Percentiles rank a stretch among this genome's conserved stretches.
Evolutionary conservation across 352 stramenopile species (phyloP).

Genomic region (Saprolegnia parasitica): DNA sequence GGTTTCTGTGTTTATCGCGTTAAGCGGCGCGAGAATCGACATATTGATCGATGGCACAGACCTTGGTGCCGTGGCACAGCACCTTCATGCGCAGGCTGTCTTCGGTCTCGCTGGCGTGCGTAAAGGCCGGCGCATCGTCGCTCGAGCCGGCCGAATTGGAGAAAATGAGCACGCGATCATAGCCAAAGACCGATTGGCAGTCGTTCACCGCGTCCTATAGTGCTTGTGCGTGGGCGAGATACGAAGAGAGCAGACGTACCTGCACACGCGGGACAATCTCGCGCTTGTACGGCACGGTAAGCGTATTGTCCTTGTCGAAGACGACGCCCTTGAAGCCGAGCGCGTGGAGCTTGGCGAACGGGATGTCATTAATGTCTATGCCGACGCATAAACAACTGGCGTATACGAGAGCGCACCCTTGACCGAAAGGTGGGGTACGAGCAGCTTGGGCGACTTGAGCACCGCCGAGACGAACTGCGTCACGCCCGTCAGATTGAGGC

Average conservation of each 20-base stretch:
- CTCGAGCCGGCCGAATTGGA: constrained; percentile 94
- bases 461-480: constrained; percentile 75
- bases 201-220: constrained; percentile 51
- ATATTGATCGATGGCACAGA: constrained; percentile 21
- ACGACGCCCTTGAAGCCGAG: constrained; percentile 89
- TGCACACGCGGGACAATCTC: constrained; percentile 72
- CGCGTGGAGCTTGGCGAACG: constrained; percentile 67
- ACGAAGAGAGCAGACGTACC: constrained; percentile 29
- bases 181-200: constrained; percentile 87
- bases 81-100: constrained; percentile 75
- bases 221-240: not conserved
- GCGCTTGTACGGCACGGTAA: constrained; percentile 89
- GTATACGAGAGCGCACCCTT: constrained; percentile 38
- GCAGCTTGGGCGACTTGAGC: constrained; percentile 58
- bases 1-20: constrained; percentile 83
- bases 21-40: not conserved
- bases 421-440: constrained; percentile 79
- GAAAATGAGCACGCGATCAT: constrained; percentile 87
- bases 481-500: constrained; percentile 69
- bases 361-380: constrained; percentile 76
- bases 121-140: constrained; percentile 80
- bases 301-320: constrained; percentile 98
- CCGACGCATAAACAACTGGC: not conserved
- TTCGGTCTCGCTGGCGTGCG: constrained; percentile 79
- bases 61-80: constrained; percentile 89